phyloP scores from a whole-genome alignment of 176 grass and related monocot genomes.

The Coix lacrymajobi region DNA sequence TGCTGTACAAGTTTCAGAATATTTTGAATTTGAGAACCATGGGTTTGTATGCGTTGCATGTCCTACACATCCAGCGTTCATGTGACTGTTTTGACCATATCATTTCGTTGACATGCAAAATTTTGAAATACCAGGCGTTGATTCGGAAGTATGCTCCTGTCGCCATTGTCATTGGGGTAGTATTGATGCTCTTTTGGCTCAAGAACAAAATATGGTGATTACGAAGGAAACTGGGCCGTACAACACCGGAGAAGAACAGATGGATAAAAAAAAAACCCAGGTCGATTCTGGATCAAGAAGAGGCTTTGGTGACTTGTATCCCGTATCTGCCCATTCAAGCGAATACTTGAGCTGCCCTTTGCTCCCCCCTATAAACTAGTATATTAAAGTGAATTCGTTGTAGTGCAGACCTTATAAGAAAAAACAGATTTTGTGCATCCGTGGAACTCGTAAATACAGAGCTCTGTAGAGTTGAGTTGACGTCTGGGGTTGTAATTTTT shows the following conservation, averaged over 20 bases:
- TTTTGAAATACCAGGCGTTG: constrained; percentile 45
- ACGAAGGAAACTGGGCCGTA: background rate
- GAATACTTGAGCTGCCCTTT: constrained; percentile 23
- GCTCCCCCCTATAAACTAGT: constrained; percentile 16
- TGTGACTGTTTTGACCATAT: background rate
- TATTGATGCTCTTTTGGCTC: constrained; percentile 70
- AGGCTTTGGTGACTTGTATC: constrained; percentile 43
- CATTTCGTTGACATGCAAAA: background rate
- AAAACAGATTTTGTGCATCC: constrained; percentile 13
- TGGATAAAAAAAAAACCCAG: background rate
- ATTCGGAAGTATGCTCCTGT: constrained; percentile 72
- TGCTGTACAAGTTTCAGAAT: background rate
- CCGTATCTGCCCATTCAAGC: constrained; percentile 56
- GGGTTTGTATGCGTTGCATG: background rate
- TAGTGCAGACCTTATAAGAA: constrained; percentile 19
- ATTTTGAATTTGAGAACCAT: background rate
- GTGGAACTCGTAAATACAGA: constrained; percentile 35
- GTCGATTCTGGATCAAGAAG: constrained; percentile 24
- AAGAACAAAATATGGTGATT: constrained; percentile 86
- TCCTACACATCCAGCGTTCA: background rate
- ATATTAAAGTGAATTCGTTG: constrained; percentile 36
- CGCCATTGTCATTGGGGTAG: constrained; percentile 65
- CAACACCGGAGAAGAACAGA: background rate
- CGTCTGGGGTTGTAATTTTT: constrained; percentile 16
- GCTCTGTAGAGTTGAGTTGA: constrained; percentile 32